Percentiles rank a stretch among this genome's conserved stretches.
These are phyloP conservation scores for Cantharellus cinnabarinus DNA, from an alignment of 768 basidiomycete genomes.

Conservation along the genomic window DNA sequence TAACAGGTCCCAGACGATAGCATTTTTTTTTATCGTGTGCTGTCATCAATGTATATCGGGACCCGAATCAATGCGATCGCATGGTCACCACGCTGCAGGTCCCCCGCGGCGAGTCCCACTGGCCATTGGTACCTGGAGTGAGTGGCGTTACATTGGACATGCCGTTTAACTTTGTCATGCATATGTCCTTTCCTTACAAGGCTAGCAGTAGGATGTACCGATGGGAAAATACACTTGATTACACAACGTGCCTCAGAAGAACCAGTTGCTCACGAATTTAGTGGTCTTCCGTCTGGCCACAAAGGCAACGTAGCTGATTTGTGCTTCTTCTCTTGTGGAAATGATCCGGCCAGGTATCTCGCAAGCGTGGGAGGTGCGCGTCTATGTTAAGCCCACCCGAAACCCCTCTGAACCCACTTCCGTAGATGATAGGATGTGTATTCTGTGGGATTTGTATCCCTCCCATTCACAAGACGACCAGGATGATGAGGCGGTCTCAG, in stretches of 20 bases:
- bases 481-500: neutral
- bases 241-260: conserved; percentile 28
- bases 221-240: conserved; percentile 52
- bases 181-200: conserved; percentile 18
- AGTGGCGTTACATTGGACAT: conserved; percentile 12
- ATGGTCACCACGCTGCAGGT: conserved; percentile 52
- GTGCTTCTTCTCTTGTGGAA: conserved; percentile 50
- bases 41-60: conserved; percentile 61
- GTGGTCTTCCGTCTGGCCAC: conserved; percentile 63
- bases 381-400: conserved; percentile 5
- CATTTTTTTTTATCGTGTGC: conserved; percentile 23
- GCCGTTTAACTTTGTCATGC: neutral
- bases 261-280: conserved; percentile 48
- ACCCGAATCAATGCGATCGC: conserved; percentile 51
- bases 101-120: conserved; percentile 30
- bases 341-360: conserved; percentile 25
- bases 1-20: conserved; percentile 5
- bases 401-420: conserved; percentile 1
- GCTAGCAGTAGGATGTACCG: conserved; percentile 42
- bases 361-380: conserved; percentile 29
- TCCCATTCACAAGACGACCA: neutral
- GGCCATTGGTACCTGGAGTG: conserved; percentile 60
- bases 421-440: conserved; percentile 61
- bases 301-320: conserved; percentile 62
- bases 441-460: conserved; percentile 74